phyloP scores from a whole-genome alignment of 1,139 yeast species.

The Lodderomyces elongisporus region DNA sequence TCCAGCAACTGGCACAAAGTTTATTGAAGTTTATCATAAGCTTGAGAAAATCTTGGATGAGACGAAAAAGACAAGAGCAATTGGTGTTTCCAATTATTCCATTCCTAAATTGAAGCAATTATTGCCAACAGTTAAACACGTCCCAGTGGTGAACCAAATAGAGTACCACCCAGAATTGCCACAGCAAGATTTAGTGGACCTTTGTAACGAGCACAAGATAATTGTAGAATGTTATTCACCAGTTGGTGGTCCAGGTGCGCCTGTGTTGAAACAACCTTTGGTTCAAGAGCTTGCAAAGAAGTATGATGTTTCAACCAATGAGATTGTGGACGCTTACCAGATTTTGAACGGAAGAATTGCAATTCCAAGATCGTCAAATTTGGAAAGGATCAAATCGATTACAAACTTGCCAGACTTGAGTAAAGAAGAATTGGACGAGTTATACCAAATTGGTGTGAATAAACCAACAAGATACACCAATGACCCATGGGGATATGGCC shows the following conservation, averaged over 20 bases:
- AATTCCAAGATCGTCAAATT: conserved; percentile 35
- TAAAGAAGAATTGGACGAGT: conserved; percentile 34
- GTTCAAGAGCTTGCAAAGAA: conserved; percentile 29
- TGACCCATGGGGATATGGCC: conserved; percentile 36
- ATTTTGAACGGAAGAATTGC: conserved; percentile 29
- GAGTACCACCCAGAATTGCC: conserved; percentile 38
- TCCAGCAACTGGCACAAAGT: conserved; percentile 34
- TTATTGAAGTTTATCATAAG: conserved; percentile 43
- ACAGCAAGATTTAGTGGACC: conserved; percentile 31
- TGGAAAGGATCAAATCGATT: conserved; percentile 30
- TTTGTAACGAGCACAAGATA: conserved; percentile 21
- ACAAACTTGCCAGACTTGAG: conserved; percentile 35
- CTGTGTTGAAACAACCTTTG: conserved; percentile 29
- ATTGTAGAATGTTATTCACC: conserved; percentile 32
- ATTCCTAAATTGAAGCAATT: conserved; percentile 23
- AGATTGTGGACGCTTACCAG: conserved; percentile 36
- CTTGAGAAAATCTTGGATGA: conserved; percentile 38
- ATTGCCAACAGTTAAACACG: conserved; percentile 20
- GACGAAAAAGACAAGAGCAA: conserved; percentile 25
- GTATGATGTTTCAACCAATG: conserved; percentile 28
- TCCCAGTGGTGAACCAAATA: conserved; percentile 33
- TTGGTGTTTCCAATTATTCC: conserved; percentile 34
- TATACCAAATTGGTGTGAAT: conserved; percentile 40
- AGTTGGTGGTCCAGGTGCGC: conserved; percentile 34
- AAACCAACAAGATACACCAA: conserved; percentile 36